Percentiles rank a stretch among this genome's conserved stretches.
Conservation (phyloP, 805 yeast species). For the Yueomyces sinensis region DNA sequence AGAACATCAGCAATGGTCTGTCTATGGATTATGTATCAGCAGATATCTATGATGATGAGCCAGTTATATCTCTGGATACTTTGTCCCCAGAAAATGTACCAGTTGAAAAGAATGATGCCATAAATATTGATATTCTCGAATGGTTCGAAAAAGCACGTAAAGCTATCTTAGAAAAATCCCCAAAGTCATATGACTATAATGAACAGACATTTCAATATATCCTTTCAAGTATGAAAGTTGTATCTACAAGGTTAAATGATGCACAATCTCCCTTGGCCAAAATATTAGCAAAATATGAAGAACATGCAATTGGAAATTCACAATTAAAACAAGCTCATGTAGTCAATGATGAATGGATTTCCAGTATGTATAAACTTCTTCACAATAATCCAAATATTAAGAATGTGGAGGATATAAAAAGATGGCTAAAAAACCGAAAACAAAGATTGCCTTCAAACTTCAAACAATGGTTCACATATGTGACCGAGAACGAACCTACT, state of each 20-base stretch:
- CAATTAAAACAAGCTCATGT: background rate
- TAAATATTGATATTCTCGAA: background rate
- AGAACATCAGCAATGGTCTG: background rate
- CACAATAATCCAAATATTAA: constrained; percentile 7
- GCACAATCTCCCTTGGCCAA: background rate
- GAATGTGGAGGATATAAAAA: constrained; percentile 9
- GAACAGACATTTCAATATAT: background rate
- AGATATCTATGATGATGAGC: constrained; percentile 16
- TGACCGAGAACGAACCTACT: constrained; percentile 17
- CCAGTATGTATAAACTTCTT: background rate
- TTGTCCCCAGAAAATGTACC: background rate
- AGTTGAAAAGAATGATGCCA: background rate
- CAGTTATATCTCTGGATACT: too few relatives aligned
- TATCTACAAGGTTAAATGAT: background rate
- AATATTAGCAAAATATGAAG: background rate
- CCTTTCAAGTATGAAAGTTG: background rate
- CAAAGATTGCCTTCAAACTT: constrained; percentile 11
- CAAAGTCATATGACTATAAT: background rate
- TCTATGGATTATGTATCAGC: constrained; percentile 3
- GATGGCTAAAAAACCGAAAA: constrained; percentile 4
- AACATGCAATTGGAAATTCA: background rate
- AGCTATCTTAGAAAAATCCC: background rate
- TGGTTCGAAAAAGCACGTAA: background rate
- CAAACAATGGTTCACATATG: constrained; percentile 18
- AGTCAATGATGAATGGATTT: constrained; percentile 2